A percentile compares a stretch with the other conserved stretches of the same genome.
phyloP scores from a whole-genome alignment of 163 green algal species.

The Smithsoniella earleae region DNA sequence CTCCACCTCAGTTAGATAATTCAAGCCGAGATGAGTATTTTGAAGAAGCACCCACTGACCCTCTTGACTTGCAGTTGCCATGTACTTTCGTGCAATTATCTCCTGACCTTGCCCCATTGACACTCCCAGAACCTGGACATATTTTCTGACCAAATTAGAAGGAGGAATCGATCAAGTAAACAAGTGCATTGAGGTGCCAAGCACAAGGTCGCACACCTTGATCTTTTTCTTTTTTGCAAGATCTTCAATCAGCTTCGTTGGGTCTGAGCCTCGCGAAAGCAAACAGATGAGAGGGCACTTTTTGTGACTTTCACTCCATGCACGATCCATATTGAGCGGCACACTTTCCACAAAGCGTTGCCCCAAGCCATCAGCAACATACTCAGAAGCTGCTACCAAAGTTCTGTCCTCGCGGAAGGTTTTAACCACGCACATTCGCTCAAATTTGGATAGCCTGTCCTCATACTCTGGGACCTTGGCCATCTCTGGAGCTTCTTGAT shows the following conservation, averaged over 20 bases:
- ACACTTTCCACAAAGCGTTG: constrained; percentile 75
- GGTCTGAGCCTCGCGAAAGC: constrained; percentile 77
- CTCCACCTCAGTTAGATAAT: constrained; percentile 82
- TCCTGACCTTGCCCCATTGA: constrained; percentile 93
- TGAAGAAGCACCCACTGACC: constrained; percentile 93
- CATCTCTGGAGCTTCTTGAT: constrained; percentile 68
- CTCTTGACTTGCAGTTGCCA: constrained; percentile 68
- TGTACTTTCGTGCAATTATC: constrained; percentile 78
- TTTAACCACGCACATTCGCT: constrained; percentile 85
- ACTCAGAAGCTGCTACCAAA: constrained; percentile 69
- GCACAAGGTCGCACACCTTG: constrained; percentile 49
- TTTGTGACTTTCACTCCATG: constrained; percentile 57
- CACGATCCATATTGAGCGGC: constrained; percentile 74
- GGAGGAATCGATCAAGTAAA: no score
- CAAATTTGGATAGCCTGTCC: constrained; percentile 75
- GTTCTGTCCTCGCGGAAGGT: constrained; percentile 83
- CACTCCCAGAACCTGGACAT: constrained; percentile 54
- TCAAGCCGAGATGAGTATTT: constrained; percentile 87
- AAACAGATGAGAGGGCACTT: constrained; percentile 84
- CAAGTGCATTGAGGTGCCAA: no score
- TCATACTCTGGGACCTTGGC: constrained; percentile 75
- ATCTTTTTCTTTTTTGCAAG: constrained; percentile 87
- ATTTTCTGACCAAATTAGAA: no score
- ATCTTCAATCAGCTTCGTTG: constrained; percentile 88
- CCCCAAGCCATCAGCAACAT: constrained; percentile 74